Conservation (phyloP, 345 rosid genomes). For the Rhizophora mangle region DNA sequence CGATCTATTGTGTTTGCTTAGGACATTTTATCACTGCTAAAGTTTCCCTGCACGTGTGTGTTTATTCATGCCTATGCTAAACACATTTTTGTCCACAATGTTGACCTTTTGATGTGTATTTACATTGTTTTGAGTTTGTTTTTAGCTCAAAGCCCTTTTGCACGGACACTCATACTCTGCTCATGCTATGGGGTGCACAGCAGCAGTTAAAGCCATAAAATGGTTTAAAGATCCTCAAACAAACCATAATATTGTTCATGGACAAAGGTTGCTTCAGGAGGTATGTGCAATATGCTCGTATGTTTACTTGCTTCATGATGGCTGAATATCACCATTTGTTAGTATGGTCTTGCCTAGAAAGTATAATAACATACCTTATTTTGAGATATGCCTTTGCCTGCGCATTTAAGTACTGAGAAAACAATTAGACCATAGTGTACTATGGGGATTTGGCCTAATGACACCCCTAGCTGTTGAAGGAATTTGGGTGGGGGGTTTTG, state of each 20-base stretch:
- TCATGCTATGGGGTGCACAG: slow-evolving; percentile 90
- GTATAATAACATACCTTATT: too few species aligned
- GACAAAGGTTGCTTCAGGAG: slow-evolving; percentile 60
- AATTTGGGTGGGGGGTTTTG: too few species aligned
- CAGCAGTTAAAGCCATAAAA: slow-evolving; percentile 75
- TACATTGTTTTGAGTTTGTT: slow-evolving; percentile 21
- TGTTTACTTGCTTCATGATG: not conserved
- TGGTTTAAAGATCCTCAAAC: slow-evolving; percentile 86
- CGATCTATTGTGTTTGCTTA: too few species aligned
- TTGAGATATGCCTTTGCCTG: too few species aligned
- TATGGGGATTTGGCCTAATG: too few species aligned
- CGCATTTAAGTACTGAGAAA: too few species aligned
- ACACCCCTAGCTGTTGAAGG: too few species aligned
- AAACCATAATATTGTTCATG: slow-evolving; percentile 56
- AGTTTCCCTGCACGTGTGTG: not conserved
- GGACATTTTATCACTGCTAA: too few species aligned
- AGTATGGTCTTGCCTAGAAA: too few species aligned
- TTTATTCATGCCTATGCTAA: not conserved
- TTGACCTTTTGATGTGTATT: slow-evolving; percentile 5
- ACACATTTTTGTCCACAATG: not conserved
- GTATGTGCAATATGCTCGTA: slow-evolving; percentile 30
- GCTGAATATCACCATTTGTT: slow-evolving; percentile 2
- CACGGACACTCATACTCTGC: slow-evolving; percentile 96
- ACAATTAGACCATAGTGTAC: too few species aligned
- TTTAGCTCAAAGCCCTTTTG: slow-evolving; percentile 84